A percentile compares a stretch with the other conserved stretches of the same genome.
Evolutionary conservation across 2,329 filamentous ascomycete genomes (phyloP).

Genomic region (Paecilomyces niveus): DNA sequence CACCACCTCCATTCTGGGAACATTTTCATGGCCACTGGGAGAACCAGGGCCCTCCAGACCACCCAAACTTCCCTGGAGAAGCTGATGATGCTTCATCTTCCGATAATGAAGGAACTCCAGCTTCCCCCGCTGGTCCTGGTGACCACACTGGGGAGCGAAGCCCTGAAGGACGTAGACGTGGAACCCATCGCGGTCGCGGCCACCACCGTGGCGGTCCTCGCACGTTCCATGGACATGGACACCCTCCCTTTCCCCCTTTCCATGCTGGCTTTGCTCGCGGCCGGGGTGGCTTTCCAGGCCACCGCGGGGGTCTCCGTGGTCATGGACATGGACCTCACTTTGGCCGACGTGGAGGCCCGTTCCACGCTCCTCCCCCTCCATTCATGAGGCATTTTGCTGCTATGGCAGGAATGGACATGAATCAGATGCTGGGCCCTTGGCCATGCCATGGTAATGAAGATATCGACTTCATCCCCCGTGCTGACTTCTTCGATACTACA

Average conservation of each 20-base stretch:
- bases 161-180: conserved; percentile 4
- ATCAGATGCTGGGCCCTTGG: conserved; percentile 10
- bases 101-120: background rate
- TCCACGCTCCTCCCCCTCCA: background rate
- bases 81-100: background rate
- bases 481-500: conserved; percentile 66
- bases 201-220: background rate
- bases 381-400: conserved; percentile 22
- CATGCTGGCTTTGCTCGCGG: background rate
- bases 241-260: background rate
- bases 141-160: background rate
- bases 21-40: background rate
- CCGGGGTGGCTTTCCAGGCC: background rate
- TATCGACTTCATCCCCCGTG: conserved; percentile 30
- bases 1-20: conserved; percentile 2
- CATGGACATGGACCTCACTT: background rate
- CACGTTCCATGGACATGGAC: background rate
- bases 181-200: conserved; percentile 12
- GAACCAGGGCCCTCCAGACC: conserved; percentile 4
- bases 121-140: background rate
- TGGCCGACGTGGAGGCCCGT: background rate
- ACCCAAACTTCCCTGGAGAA: background rate
- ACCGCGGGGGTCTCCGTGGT: background rate
- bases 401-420: conserved; percentile 22
- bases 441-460: conserved; percentile 10